These are phyloP conservation scores for Synchytrium microbalum DNA, from an alignment of 371 early-diverging fungal species.

Conservation along the genomic window DNA sequence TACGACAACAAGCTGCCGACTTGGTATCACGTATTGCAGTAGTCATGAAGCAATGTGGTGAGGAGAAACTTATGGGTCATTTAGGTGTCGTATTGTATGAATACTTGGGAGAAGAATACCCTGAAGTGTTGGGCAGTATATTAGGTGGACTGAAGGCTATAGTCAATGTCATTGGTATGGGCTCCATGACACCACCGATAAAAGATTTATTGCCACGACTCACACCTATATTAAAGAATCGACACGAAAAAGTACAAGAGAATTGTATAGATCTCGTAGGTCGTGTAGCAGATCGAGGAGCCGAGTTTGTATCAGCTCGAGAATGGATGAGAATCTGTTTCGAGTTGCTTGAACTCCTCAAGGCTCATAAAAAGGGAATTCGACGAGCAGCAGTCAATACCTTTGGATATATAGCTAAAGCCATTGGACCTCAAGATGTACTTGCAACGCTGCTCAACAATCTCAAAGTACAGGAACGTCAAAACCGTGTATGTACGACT, in stretches of 20 bases:
- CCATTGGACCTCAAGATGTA: constrained; percentile 99
- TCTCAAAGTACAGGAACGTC: constrained; percentile 96
- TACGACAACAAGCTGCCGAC: constrained; percentile 96
- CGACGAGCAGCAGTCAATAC: constrained; percentile 94
- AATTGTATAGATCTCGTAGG: constrained; percentile 89
- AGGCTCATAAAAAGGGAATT: constrained; percentile 92
- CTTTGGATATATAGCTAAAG: constrained; percentile 96
- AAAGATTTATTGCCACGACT: constrained; percentile 92
- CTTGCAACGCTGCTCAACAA: constrained; percentile 93
- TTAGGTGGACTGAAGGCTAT: constrained; percentile 84
- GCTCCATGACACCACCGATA: constrained; percentile 95
- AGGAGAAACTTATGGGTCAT: constrained; percentile 88
- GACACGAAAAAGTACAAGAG: constrained; percentile 97
- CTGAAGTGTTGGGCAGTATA: constrained; percentile 93
- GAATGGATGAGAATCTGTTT: constrained; percentile 99
- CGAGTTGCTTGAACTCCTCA: constrained; percentile 90
- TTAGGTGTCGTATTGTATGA: constrained; percentile 89
- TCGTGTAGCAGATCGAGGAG: constrained; percentile 95
- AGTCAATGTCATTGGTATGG: constrained; percentile 95
- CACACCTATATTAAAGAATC: constrained; percentile 93
- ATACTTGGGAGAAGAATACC: constrained; percentile 97
- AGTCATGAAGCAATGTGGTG: constrained; percentile 89
- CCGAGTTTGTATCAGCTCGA: constrained; percentile 93
- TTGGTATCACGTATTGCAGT: constrained; percentile 87
- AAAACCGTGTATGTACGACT: constrained; percentile 96